Evolutionary conservation across 2,329 filamentous ascomycete genomes (phyloP).

Genomic region (Neurospora sp.): DNA sequence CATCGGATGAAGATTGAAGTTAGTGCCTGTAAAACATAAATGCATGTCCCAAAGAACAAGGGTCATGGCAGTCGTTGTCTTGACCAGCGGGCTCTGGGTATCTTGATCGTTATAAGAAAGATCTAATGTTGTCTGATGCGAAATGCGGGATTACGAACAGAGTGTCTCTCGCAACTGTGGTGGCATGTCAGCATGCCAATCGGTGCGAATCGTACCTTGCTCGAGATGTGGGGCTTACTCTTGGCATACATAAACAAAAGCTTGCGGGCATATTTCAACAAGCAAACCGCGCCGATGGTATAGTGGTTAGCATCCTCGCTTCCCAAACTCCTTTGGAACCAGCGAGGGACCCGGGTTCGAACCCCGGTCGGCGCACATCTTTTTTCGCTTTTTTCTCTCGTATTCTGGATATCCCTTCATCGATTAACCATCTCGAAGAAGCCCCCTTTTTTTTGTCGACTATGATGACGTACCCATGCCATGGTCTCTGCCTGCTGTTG

Average conservation of each 20-base stretch:
- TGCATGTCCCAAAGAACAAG: not conserved
- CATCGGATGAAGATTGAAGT: too few species aligned
- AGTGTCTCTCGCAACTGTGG: not conserved
- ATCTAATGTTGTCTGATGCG: not conserved
- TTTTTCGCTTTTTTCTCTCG: not conserved
- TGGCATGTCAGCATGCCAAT: not conserved
- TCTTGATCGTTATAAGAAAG: not conserved
- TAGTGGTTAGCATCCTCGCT: constrained; percentile 6
- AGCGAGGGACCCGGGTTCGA: constrained; percentile 6
- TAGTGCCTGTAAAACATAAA: not conserved
- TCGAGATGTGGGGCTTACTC: not conserved
- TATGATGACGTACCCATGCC: not conserved
- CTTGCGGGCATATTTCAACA: not conserved
- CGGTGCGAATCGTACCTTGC: not conserved
- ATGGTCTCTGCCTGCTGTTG: not conserved
- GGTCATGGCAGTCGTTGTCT: not conserved
- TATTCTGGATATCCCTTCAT: constrained; percentile 11
- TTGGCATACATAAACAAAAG: not conserved
- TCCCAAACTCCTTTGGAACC: constrained; percentile 1
- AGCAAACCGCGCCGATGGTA: constrained; percentile 2
- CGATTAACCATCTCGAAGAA: not conserved
- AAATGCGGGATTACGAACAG: not conserved
- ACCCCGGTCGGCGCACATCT: constrained; percentile 2
- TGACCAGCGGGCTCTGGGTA: not conserved
- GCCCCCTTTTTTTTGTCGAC: not conserved